Evolutionary conservation across 2,329 filamentous ascomycete species (phyloP).

Genomic region (Aspergillus sp.): DNA sequence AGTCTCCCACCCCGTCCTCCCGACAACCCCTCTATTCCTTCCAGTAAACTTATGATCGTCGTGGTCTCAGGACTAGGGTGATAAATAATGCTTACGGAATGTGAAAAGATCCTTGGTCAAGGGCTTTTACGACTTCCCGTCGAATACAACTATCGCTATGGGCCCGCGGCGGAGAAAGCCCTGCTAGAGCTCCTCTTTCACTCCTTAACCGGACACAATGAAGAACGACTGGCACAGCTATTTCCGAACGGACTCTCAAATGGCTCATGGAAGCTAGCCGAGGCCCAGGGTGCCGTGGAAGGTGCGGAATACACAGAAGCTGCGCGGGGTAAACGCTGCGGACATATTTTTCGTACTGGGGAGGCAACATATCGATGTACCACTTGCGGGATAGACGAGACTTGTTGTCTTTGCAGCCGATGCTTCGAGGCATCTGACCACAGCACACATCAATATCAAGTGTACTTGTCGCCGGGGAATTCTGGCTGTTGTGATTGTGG

Average conservation of each 20-base stretch:
- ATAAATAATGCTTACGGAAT: constrained; percentile 49
- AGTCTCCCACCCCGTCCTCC: constrained; percentile 1
- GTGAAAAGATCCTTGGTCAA: constrained; percentile 79
- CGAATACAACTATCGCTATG: constrained; percentile 73
- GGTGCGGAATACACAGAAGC: constrained; percentile 93
- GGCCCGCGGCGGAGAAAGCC: constrained; percentile 65
- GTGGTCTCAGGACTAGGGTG: constrained; percentile 15
- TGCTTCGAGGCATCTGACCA: constrained; percentile 97
- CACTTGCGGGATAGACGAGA: constrained; percentile 92
- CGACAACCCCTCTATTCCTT: background rate
- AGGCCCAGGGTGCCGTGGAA: constrained; percentile 88
- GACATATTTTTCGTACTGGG: constrained; percentile 93
- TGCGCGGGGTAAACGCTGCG: constrained; percentile 88
- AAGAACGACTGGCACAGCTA: constrained; percentile 73
- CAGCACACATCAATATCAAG: constrained; percentile 85
- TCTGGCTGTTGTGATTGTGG: constrained; percentile 97
- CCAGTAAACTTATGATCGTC: constrained; percentile 26
- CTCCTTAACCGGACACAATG: constrained; percentile 74
- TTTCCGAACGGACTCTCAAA: constrained; percentile 74
- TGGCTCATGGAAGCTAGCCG: constrained; percentile 71
- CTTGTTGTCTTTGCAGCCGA: constrained; percentile 87
- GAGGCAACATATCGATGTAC: constrained; percentile 94
- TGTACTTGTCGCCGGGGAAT: constrained; percentile 84
- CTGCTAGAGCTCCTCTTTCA: constrained; percentile 81
- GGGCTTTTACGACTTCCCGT: constrained; percentile 76